A percentile compares a stretch with the other conserved stretches of the same genome.
These are phyloP conservation scores for Sporothrix luriei DNA, from an alignment of 2,329 filamentous ascomycete genomes.

Conservation along the genomic window DNA sequence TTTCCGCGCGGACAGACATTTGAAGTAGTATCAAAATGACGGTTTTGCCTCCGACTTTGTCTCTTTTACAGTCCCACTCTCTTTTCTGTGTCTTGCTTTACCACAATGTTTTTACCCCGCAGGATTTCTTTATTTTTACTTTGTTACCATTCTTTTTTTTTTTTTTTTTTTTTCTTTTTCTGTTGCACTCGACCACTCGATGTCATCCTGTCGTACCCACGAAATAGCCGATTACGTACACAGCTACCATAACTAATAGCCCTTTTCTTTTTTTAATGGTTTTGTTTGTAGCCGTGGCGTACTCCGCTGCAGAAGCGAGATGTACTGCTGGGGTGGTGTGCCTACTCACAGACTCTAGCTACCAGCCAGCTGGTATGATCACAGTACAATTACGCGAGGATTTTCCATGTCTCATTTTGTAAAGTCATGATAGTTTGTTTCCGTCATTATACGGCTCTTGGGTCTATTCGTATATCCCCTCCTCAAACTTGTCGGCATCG, in stretches of 20 bases:
- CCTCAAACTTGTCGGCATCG: constrained; percentile 78
- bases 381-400: too few species aligned
- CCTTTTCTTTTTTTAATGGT: constrained; percentile 26
- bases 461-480: constrained; percentile 47
- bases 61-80: neutral
- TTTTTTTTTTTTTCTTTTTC: neutral
- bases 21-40: constrained; percentile 24
- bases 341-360: too few species aligned
- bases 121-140: constrained; percentile 23
- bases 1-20: constrained; percentile 23
- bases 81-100: constrained; percentile 28
- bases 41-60: constrained; percentile 16
- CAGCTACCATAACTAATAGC: constrained; percentile 36
- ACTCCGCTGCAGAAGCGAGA: neutral
- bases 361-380: too few species aligned
- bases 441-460: neutral
- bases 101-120: constrained; percentile 12
- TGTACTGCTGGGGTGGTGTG: neutral
- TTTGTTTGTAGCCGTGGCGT: neutral
- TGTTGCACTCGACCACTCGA: constrained; percentile 18
- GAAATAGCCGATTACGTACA: constrained; percentile 33
- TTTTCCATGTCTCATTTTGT: too few species aligned
- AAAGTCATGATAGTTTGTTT: constrained; percentile 1
- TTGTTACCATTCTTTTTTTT: constrained; percentile 9
- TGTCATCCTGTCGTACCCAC: constrained; percentile 21